Conservation (phyloP, 2,329 filamentous ascomycete species). For the Ceratocystis papillata region DNA sequence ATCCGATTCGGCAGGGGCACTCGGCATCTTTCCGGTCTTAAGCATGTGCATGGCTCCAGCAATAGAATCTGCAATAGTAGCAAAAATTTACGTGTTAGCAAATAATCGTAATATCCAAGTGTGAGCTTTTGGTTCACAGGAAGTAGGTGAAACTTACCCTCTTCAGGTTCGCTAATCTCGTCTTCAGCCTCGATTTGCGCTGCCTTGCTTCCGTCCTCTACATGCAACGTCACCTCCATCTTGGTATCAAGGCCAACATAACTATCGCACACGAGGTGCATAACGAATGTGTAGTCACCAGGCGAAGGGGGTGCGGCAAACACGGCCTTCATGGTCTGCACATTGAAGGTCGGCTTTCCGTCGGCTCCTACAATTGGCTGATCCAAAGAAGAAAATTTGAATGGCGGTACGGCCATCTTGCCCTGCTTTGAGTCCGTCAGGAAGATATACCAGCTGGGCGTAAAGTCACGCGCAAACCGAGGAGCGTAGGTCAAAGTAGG, state of each 20-base stretch:
- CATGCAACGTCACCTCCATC: slow-evolving; percentile 76
- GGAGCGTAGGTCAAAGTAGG: slow-evolving; percentile 84
- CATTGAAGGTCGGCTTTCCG: slow-evolving; percentile 80
- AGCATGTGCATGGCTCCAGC: slow-evolving; percentile 84
- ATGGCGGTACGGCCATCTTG: slow-evolving; percentile 92
- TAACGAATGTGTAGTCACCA: slow-evolving; percentile 86
- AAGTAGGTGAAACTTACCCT: slow-evolving; percentile 57
- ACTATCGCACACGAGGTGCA: slow-evolving; percentile 88
- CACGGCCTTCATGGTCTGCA: slow-evolving; percentile 94
- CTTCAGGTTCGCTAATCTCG: slow-evolving; percentile 94
- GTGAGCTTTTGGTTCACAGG: background rate
- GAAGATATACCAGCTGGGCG: slow-evolving; percentile 89
- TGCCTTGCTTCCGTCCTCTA: slow-evolving; percentile 82
- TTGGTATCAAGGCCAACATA: slow-evolving; percentile 91
- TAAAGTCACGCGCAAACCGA: slow-evolving; percentile 78
- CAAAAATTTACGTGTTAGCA: slow-evolving; percentile 29
- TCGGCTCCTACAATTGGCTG: slow-evolving; percentile 70
- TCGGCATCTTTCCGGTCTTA: slow-evolving; percentile 54
- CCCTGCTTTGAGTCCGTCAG: slow-evolving; percentile 87
- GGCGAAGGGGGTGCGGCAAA: slow-evolving; percentile 89
- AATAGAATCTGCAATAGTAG: slow-evolving; percentile 58
- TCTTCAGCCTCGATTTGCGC: slow-evolving; percentile 72
- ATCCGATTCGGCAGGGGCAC: slow-evolving; percentile 46
- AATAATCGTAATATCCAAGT: background rate
- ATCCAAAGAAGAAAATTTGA: slow-evolving; percentile 88